Conservation (phyloP, 352 stramenopile genomes). For the Pythium dissimile region DNA sequence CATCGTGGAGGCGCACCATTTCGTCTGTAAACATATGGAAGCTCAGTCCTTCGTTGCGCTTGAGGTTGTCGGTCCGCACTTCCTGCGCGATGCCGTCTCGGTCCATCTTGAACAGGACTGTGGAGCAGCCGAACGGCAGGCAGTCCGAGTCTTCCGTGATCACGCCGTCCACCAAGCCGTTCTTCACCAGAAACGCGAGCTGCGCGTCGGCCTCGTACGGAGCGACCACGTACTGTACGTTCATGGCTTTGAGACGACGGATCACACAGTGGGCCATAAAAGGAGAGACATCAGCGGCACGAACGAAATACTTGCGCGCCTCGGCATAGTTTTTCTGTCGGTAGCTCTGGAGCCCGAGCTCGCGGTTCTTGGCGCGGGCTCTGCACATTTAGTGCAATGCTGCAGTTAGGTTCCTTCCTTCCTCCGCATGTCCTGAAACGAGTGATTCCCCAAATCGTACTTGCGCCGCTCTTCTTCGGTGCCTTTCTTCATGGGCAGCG, state of each 20-base stretch:
- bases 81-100: conserved; percentile 31
- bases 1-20: conserved; percentile 48
- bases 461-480: conserved; percentile 70
- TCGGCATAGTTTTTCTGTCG: conserved; percentile 52
- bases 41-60: conserved; percentile 76
- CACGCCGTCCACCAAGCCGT: conserved; percentile 89
- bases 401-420: too few relatives aligned
- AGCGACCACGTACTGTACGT: conserved; percentile 92
- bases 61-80: conserved; percentile 84
- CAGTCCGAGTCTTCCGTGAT: conserved; percentile 97
- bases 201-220: conserved; percentile 99
- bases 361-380: conserved; percentile 64
- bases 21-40: conserved; percentile 79
- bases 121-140: conserved; percentile 92
- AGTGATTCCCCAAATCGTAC: conserved; percentile 26
- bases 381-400: conserved; percentile 19
- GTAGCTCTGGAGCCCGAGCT: conserved; percentile 55
- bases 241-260: conserved; percentile 33
- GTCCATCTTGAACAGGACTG: conserved; percentile 93
- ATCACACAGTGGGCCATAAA: conserved; percentile 78
- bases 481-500: conserved; percentile 87
- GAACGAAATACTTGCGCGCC: conserved; percentile 66
- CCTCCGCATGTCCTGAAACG: neutral
- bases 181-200: conserved; percentile 89
- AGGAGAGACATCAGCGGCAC: conserved; percentile 72